Evolutionary conservation across 257 asterid species (phyloP), one percentile per base, ranked within the genome.

Genomic region (Salvia hispanica): DNA sequence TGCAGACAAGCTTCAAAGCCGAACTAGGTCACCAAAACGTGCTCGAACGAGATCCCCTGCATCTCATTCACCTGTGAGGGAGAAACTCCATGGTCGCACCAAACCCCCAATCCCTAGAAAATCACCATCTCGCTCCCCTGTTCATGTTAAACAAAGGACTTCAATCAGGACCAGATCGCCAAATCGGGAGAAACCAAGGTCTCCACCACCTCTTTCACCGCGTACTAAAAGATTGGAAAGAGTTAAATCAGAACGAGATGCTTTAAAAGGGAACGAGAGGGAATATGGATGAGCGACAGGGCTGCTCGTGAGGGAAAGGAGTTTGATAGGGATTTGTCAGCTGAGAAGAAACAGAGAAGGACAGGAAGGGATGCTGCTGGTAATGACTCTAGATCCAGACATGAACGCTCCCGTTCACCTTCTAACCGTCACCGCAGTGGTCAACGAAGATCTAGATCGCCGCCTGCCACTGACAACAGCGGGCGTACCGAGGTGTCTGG

Each of bases 401-500:
- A 37, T 48, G 78, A 67, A 9, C 89, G 73, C 57, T 79, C 95
- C 11, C 47, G 60, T 73, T 92, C 98, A 9, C 96, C 89, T 28
- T 44, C 83, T 69, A 85, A 83, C 63, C 81, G 53, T 70, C 83
- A 74, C 70, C 86, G 70, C 72, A 76, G 88, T 81, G 84, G 77
- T 67, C 88, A 74, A 43, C 85, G 74, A 40, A 82, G 92, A 82
- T 90, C 98, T 18, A 81, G 84, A 71, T 90, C 98, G 11, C 97
- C 96, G 58, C 37, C 69, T 67, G 71, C 67, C 60, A 80, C 82
- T 58, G 88, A 80, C 69, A 77, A 77, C 45, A 79, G 95, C 79
- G 81, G 81, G 58, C 94, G 67, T 73, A 79, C 86, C 74, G 91
- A 91, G 99, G 99, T 94, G 84, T 83, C 91, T 82, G 89, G 88